Evolutionary conservation across 176 grass and related monocot genomes (phyloP).

Genomic region (Carex kokanica): DNA sequence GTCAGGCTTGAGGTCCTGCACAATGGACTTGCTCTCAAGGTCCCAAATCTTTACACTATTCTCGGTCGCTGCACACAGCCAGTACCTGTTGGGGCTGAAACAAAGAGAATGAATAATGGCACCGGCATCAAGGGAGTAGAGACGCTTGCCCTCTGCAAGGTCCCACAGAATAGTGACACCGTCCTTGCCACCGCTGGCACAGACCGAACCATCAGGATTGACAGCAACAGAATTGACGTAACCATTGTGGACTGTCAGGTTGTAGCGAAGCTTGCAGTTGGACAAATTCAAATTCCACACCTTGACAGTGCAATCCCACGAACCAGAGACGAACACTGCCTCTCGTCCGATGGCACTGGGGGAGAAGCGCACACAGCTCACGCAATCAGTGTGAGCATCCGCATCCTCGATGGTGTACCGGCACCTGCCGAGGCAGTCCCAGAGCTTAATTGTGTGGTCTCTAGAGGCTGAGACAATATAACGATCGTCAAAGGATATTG

Average conservation of each 20-base stretch:
- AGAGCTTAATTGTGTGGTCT: conserved; percentile 84
- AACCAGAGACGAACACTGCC: conserved; percentile 53
- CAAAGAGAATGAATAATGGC: conserved; percentile 30
- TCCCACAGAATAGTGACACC: too few species aligned
- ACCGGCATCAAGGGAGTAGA: too few species aligned
- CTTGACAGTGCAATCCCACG: conserved; percentile 72
- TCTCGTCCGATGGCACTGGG: conserved; percentile 30
- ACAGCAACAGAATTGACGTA: too few species aligned
- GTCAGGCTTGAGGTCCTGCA: conserved; percentile 79
- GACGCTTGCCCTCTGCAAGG: too few species aligned
- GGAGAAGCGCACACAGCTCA: conserved; percentile 79
- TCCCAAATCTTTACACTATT: conserved; percentile 91
- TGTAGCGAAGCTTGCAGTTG: conserved; percentile 66
- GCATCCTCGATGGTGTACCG: conserved; percentile 71
- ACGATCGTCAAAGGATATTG: conserved; percentile 81
- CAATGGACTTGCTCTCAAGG: conserved; percentile 73
- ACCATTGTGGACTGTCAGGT: conserved; percentile 23
- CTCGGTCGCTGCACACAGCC: conserved; percentile 77
- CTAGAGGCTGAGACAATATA: conserved; percentile 84
- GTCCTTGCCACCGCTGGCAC: too few species aligned
- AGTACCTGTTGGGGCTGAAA: conserved; percentile 78
- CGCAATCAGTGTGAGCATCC: conserved; percentile 74
- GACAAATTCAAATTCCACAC: conserved; percentile 90
- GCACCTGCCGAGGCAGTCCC: conserved; percentile 91
- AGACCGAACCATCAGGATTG: too few species aligned